Evolutionary conservation across 1,284 basidiomycete genomes (phyloP).

Genomic region (Pholiota adiposa): DNA sequence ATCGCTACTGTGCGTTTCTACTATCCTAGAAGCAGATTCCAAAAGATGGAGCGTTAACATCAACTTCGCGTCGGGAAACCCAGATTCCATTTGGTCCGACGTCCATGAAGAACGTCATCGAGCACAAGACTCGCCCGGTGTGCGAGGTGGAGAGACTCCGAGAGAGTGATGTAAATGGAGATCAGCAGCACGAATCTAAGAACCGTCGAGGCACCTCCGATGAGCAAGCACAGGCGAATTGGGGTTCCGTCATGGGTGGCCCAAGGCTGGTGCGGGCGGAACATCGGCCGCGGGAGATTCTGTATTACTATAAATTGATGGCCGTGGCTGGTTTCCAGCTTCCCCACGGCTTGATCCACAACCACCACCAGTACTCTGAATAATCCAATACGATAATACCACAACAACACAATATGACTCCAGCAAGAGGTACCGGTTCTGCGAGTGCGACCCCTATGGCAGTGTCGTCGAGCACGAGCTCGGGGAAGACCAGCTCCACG

Average conservation of each 20-base stretch:
- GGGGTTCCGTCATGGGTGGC: not conserved
- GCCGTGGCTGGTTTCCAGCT: not conserved
- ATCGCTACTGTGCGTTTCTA: too few species aligned
- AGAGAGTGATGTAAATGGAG: not conserved
- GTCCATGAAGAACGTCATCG: too few species aligned
- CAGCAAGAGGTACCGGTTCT: not conserved
- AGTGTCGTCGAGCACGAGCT: slow-evolving; percentile 9
- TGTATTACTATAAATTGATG: slow-evolving; percentile 11
- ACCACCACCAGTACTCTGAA: slow-evolving; percentile 4
- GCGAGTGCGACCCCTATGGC: not conserved
- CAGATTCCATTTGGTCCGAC: too few species aligned
- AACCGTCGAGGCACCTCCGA: not conserved
- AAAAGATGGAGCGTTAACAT: too few species aligned
- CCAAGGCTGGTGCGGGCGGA: slow-evolving; percentile 1
- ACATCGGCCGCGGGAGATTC: not conserved
- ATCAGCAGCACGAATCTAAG: not conserved
- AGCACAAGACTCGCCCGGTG: not conserved
- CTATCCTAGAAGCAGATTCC: too few species aligned
- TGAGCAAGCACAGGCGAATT: not conserved
- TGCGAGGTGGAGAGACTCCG: not conserved
- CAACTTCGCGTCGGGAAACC: too few species aligned
- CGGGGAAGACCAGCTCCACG: slow-evolving; percentile 12
- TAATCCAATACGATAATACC: not conserved
- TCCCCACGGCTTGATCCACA: slow-evolving; percentile 4
- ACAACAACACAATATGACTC: slow-evolving; percentile 2